Evolutionary conservation across 2,329 filamentous ascomycete genomes (phyloP).

Genomic region (Acrocalymma vagum): DNA sequence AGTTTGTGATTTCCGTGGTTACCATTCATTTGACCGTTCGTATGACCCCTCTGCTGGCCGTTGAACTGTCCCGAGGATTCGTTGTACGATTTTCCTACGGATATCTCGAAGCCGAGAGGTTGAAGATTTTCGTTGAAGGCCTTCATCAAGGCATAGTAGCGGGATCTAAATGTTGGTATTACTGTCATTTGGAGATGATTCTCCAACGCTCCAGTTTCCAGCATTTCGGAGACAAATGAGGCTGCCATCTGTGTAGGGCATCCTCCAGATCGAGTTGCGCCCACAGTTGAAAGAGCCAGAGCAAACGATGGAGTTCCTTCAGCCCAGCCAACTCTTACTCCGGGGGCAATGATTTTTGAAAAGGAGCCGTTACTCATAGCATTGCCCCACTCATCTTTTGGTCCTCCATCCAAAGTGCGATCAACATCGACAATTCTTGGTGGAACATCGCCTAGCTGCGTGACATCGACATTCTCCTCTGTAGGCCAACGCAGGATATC

Average conservation of each 20-base stretch:
- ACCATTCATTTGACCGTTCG: slow-evolving; percentile 2
- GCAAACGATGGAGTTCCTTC: slow-evolving; percentile 71
- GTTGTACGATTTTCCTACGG: slow-evolving; percentile 16
- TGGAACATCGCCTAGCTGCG: slow-evolving; percentile 50
- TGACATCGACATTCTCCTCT: slow-evolving; percentile 55
- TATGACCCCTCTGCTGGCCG: not conserved
- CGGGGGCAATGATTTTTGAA: slow-evolving; percentile 66
- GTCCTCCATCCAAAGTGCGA: slow-evolving; percentile 64
- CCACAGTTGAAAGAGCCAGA: slow-evolving; percentile 62
- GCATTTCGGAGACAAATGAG: slow-evolving; percentile 60
- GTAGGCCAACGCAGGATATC: slow-evolving; percentile 82
- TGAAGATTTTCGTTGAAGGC: slow-evolving; percentile 66
- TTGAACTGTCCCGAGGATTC: not conserved
- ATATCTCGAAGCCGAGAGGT: slow-evolving; percentile 65
- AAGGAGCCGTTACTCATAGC: slow-evolving; percentile 87
- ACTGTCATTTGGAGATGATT: slow-evolving; percentile 59
- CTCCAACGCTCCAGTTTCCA: slow-evolving; percentile 57
- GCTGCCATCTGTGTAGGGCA: slow-evolving; percentile 63
- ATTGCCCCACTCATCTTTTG: slow-evolving; percentile 73
- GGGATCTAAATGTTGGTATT: slow-evolving; percentile 59
- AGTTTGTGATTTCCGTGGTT: slow-evolving; percentile 37
- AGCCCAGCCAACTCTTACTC: slow-evolving; percentile 81
- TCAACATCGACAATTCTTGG: slow-evolving; percentile 83
- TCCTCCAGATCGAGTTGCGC: slow-evolving; percentile 61
- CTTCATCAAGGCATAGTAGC: slow-evolving; percentile 61